Percentiles rank a stretch among this genome's conserved stretches.
These are phyloP conservation scores for Datura wrightii DNA, from an alignment of 257 asterid species.

Conservation along the genomic window DNA sequence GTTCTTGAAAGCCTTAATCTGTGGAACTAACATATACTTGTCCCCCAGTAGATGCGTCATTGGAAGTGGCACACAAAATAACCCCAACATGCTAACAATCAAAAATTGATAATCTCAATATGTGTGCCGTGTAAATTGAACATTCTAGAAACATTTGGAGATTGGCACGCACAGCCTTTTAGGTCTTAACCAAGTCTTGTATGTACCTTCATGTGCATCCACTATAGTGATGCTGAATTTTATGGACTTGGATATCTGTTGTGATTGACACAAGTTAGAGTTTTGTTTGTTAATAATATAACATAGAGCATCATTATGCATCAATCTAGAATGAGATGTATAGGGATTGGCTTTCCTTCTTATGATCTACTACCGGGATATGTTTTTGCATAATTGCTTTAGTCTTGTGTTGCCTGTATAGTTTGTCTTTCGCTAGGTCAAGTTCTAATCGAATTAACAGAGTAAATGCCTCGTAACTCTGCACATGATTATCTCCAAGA, in stretches of 20 bases:
- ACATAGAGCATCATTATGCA: not conserved
- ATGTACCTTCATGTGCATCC: not conserved
- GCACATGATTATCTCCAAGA: not conserved
- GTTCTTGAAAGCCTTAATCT: not conserved
- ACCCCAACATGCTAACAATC: not conserved
- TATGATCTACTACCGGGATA: not conserved
- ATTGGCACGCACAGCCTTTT: not conserved
- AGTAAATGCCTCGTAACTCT: not conserved
- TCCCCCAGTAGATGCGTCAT: not conserved
- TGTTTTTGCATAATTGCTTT: not conserved
- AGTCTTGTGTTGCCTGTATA: constrained; percentile 4
- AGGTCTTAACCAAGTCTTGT: not conserved
- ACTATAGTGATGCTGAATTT: not conserved
- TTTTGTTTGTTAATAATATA: not conserved
- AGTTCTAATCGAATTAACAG: not conserved
- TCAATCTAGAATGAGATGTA: not conserved
- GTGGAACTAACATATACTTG: not conserved
- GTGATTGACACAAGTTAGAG: not conserved
- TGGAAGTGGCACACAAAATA: not conserved
- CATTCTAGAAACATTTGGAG: not conserved
- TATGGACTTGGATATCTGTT: not conserved
- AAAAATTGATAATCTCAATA: not conserved
- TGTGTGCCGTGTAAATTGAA: not conserved
- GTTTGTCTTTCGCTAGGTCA: not conserved
- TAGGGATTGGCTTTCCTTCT: not conserved